Evolutionary conservation across 805 yeast genomes (phyloP), one percentile per base, ranked within the genome.

Genomic region (Cyberlindnera xylosilytica): DNA sequence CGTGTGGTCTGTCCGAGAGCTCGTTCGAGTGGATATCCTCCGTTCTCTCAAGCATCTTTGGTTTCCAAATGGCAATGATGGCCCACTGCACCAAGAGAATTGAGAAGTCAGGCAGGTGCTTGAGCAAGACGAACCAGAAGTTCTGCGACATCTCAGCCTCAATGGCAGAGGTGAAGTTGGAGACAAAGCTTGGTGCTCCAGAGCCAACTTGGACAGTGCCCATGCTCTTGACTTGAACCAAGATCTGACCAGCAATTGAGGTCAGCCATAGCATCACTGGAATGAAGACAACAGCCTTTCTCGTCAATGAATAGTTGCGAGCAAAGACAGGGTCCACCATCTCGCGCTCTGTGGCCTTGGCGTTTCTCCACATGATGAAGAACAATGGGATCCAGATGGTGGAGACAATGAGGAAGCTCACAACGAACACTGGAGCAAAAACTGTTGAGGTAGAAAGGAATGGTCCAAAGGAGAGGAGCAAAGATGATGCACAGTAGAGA

Each of bases 381-480:
- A 24, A 41, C 55, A 17, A 51, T 47, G 37, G 54, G 49, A 34
- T 45, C 50, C 38, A 52, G 41, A 42, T 45, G 28, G 34, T 50
- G 28, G 41, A 42, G 13, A 44, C 48, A 36, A 41, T 46, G 18
- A 32, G 38, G 20, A 34, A n/a, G n/a, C n/a, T n/a, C n/a, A n/a
- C n/a, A n/a, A n/a, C n/a, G n/a, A n/a, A n/a, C n/a, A n/a, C n/a
- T n/a, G n/a, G n/a, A n/a, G n/a, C n/a, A n/a, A n/a, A n/a, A n/a
- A n/a, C n/a, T n/a, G n/a, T n/a, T n/a, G n/a, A n/a, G n/a, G n/a
- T n/a, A n/a, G n/a, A n/a, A n/a, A 43, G 54, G 52, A 37, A 44
- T 62, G 62, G 51, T 60, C 24, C 45, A 66, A 46, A 33, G 6
- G 39, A 9, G 5, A 32, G n/a, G 11, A 34, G 24, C 13, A 47